Evolutionary conservation across 208 protist species (phyloP), one percentile per base, ranked within the genome.

Genomic region (Crithidia fasciculata): DNA sequence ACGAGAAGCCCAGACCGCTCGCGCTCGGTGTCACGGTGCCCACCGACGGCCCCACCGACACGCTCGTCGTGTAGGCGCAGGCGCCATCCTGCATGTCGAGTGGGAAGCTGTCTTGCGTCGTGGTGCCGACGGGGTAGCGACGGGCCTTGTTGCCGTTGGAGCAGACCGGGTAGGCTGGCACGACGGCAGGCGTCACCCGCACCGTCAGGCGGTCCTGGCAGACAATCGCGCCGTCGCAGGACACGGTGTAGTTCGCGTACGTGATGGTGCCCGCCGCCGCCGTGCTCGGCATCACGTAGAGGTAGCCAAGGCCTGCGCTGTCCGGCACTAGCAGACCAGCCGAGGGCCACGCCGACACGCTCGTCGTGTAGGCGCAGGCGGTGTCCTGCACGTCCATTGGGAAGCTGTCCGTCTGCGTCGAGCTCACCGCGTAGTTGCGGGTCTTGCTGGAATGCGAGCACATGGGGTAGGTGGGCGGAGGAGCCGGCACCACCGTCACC

Each of bases 31-130:
- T 76, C 55, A 78, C 15, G 7, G 70, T 77, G 65, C 81, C 81
- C 19, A 76, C 8, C 8, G 49, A 10, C 10, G 78, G 68, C 9
- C 60, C 76, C 37, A 74, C 49, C 10, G 54, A 63, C 45, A 80
- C 70, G 63, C 47, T 57, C 39, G 63, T 59, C 43, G 64, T 80
- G 81, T 86, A 83, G 50, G 45, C 39, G 66, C 81, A 86, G 54
- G 18, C 54, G 55, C 37, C 36, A 8, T 80, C 68, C 18, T 64
- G 71, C 18, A 81, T 52, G 55, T 87, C 78, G 47, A 87, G 50
- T 19, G 83, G 68, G 40, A 87, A 74, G 28, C 12, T 72, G 74
- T 68, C 79, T 41, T 5, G 40, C 62, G 61, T 66, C 2, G 54
- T 56, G 8, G 15, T 49, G 16, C 53, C 72, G 5, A 82, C 69